A percentile compares a stretch with the other conserved stretches of the same genome.
These are phyloP conservation scores for Trebouxia sp. DNA, from an alignment of 139 green algal genomes.

Conservation along the genomic window DNA sequence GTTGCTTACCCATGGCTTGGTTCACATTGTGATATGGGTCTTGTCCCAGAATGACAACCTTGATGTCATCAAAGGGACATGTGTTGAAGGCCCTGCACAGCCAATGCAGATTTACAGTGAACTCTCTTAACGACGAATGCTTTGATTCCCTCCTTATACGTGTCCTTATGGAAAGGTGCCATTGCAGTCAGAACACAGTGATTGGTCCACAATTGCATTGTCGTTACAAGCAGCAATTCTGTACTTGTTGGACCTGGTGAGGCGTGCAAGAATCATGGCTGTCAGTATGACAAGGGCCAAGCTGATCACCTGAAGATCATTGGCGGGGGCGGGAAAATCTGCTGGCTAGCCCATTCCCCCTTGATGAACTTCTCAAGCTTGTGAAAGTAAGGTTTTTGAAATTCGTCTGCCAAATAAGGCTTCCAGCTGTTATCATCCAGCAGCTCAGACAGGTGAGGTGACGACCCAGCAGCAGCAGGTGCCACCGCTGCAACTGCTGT, in stretches of 20 bases:
- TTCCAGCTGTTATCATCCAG: conserved; percentile 68
- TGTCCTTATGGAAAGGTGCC: background rate
- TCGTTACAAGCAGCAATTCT: too few species aligned
- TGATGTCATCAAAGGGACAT: conserved; percentile 59
- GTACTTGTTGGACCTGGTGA: too few species aligned
- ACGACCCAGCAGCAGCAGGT: background rate
- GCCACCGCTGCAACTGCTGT: conserved; percentile 1
- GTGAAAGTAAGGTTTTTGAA: conserved; percentile 56
- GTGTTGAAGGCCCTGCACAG: conserved; percentile 62
- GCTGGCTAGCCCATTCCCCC: conserved; percentile 60
- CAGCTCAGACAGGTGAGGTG: conserved; percentile 46
- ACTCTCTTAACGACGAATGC: background rate
- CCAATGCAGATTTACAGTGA: too few species aligned
- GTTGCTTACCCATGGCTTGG: conserved; percentile 66
- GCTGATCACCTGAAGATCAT: conserved; percentile 70
- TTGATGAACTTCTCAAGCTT: conserved; percentile 68
- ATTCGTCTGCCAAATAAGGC: conserved; percentile 47
- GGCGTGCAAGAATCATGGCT: too few species aligned
- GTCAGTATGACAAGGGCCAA: too few species aligned
- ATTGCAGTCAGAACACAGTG: background rate
- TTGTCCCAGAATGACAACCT: conserved; percentile 87
- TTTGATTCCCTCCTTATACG: background rate
- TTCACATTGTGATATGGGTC: conserved; percentile 93
- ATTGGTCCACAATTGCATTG: too few species aligned
- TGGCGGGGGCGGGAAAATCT: conserved; percentile 77